Conservation (phyloP, 345 rosid genomes). For the Adansonia digitata region DNA sequence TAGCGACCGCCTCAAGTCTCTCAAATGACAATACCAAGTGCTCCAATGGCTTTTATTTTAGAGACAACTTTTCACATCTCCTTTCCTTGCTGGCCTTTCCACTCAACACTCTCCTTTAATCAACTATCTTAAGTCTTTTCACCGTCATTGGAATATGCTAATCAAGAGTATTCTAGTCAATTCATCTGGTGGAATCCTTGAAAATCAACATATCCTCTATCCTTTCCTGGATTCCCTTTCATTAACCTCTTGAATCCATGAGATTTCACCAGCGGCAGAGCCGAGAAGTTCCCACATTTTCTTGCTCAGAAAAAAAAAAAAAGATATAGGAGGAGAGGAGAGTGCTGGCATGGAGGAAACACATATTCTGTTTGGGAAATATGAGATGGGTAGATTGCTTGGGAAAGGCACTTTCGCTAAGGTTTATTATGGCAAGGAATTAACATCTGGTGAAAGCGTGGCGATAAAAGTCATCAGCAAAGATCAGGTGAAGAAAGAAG, state of each 20-base stretch:
- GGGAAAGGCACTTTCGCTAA: conserved; percentile 89
- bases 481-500: conserved; percentile 41
- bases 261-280: too few species aligned
- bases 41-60: conserved; percentile 5
- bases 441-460: conserved; percentile 44
- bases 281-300: too few species aligned
- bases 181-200: conserved; percentile 24
- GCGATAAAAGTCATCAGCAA: conserved; percentile 69
- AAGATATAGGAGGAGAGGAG: conserved; percentile 15
- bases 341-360: conserved; percentile 25
- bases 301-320: conserved; percentile 16
- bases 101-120: not conserved
- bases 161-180: too few species aligned
- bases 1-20: conserved; percentile 2
- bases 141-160: not conserved
- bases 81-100: not conserved
- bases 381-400: conserved; percentile 56
- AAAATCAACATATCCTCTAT: conserved; percentile 26
- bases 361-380: conserved; percentile 49
- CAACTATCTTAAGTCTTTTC: not conserved
- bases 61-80: not conserved
- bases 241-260: too few species aligned
- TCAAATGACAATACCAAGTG: conserved; percentile 7
- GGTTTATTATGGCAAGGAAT: conserved; percentile 59
- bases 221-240: conserved; percentile 38